A percentile compares a stretch with the other conserved stretches of the same genome.
These are phyloP conservation scores for Aspergillus bertholletiae DNA, from an alignment of 495 filamentous ascomycete genomes.

Conservation along the genomic window DNA sequence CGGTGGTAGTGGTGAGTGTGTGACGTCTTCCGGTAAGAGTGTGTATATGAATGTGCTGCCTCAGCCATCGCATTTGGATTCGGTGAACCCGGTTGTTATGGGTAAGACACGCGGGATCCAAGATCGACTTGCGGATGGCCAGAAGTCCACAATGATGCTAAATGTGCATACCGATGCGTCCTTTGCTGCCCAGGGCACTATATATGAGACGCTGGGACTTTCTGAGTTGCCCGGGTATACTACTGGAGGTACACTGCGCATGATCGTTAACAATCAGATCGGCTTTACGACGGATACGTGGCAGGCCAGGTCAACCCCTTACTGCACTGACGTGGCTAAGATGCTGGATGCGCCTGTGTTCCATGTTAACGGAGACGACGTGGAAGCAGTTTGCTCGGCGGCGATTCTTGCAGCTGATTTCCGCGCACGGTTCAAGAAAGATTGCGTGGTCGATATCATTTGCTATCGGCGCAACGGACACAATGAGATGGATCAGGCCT, in stretches of 20 bases:
- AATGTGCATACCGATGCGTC: conserved; percentile 99
- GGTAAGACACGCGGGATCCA: conserved; percentile 97
- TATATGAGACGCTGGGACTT: conserved; percentile 98
- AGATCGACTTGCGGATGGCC: conserved; percentile 97
- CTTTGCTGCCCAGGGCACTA: conserved; percentile 92
- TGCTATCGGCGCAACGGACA: conserved; percentile 99
- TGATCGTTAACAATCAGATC: conserved; percentile 99
- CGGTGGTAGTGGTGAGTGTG: conserved; percentile 99
- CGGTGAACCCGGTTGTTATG: conserved; percentile 95
- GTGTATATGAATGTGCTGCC: conserved; percentile 97
- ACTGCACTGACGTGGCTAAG: conserved; percentile 99
- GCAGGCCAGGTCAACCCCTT: conserved; percentile 93
- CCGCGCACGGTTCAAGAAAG: conserved; percentile 95
- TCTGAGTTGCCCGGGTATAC: conserved; percentile 91
- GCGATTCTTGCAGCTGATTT: conserved; percentile 96
- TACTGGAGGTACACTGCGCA: conserved; percentile 94
- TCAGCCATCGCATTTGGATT: conserved; percentile 97
- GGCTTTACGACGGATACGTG: conserved; percentile 99
- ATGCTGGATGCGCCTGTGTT: conserved; percentile 97
- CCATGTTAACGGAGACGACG: conserved; percentile 98
- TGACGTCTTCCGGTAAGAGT: conserved; percentile 96
- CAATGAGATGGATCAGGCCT: conserved; percentile 99
- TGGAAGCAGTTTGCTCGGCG: conserved; percentile 95
- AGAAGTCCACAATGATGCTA: conserved; percentile 78
- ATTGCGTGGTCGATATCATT: conserved; percentile 95